A percentile compares a stretch with the other conserved stretches of the same genome.
Evolutionary conservation across 1,139 yeast species (phyloP).

Genomic region (Yamadazyma pseudoaaseri): DNA sequence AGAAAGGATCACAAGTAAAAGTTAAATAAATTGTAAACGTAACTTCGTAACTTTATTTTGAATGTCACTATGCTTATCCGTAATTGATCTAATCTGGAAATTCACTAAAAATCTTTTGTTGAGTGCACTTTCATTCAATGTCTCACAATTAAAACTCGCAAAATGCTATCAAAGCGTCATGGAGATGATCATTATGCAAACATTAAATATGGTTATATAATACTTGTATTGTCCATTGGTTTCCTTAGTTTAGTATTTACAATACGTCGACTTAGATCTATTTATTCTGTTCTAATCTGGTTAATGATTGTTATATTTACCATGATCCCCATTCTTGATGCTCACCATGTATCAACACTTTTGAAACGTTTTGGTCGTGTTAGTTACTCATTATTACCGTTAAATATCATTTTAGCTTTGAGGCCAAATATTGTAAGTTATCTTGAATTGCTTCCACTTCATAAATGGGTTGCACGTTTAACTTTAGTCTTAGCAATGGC

Average conservation of each 20-base stretch:
- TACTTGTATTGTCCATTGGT: conserved; percentile 33
- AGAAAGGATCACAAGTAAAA: no score
- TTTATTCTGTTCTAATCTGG: background rate
- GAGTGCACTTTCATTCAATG: no score
- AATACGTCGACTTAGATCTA: background rate
- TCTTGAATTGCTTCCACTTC: conserved; percentile 55
- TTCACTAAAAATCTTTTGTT: no score
- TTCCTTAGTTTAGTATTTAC: conserved; percentile 16
- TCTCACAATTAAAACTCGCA: background rate
- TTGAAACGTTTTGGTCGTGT: conserved; percentile 56
- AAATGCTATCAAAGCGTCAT: conserved; percentile 5
- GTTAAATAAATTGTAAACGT: no score
- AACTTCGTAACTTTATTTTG: no score
- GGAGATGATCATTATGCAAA: conserved; percentile 29
- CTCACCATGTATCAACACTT: conserved; percentile 9
- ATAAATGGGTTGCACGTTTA: conserved; percentile 79
- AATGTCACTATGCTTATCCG: no score
- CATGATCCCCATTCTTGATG: background rate
- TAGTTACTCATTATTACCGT: conserved; percentile 63
- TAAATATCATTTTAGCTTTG: conserved; percentile 58
- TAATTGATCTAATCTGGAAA: no score
- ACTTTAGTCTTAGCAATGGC: conserved; percentile 49
- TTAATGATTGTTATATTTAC: background rate
- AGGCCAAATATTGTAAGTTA: conserved; percentile 54
- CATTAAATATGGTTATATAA: conserved; percentile 48